These are phyloP conservation scores for Trichoderma koningiopsis DNA, from an alignment of 2,329 filamentous ascomycete species.

Conservation along the genomic window DNA sequence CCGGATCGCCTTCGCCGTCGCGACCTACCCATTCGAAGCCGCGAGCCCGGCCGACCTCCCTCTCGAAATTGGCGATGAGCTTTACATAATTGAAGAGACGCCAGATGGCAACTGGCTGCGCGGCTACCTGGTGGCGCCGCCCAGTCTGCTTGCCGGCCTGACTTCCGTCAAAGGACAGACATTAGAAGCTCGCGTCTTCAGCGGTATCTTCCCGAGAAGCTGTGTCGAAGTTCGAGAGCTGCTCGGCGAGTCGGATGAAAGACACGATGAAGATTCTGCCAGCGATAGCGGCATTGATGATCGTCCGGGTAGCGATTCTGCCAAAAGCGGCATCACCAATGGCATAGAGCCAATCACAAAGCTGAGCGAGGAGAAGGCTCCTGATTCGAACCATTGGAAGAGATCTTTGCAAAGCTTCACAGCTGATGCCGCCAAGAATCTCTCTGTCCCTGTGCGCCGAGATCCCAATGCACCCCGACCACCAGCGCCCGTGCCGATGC, in stretches of 20 bases:
- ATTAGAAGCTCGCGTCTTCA: constrained; percentile 93
- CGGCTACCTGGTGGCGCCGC: constrained; percentile 92
- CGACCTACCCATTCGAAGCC: constrained; percentile 89
- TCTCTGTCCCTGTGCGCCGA: constrained; percentile 55
- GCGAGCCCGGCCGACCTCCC: constrained; percentile 87
- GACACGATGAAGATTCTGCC: constrained; percentile 44
- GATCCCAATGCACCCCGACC: constrained; percentile 74
- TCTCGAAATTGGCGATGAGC: constrained; percentile 94
- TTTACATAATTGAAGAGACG: constrained; percentile 98
- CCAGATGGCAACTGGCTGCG: constrained; percentile 90
- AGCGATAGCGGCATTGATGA: constrained; percentile 39
- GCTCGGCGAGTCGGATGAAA: constrained; percentile 70
- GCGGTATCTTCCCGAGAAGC: constrained; percentile 93
- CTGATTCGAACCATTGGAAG: constrained; percentile 33
- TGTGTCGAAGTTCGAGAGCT: constrained; percentile 95
- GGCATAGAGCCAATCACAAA: constrained; percentile 43
- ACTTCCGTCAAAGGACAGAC: constrained; percentile 91
- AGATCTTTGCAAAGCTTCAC: constrained; percentile 42
- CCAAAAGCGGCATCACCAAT: constrained; percentile 55
- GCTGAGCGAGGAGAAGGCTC: constrained; percentile 36
- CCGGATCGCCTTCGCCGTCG: constrained; percentile 96
- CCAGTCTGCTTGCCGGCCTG: constrained; percentile 86
- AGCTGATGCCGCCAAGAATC: constrained; percentile 45
- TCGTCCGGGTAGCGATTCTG: constrained; percentile 51
- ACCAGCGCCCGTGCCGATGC: constrained; percentile 90